Conservation (phyloP, 106 monocot species). For the Agapanthus africanus region DNA sequence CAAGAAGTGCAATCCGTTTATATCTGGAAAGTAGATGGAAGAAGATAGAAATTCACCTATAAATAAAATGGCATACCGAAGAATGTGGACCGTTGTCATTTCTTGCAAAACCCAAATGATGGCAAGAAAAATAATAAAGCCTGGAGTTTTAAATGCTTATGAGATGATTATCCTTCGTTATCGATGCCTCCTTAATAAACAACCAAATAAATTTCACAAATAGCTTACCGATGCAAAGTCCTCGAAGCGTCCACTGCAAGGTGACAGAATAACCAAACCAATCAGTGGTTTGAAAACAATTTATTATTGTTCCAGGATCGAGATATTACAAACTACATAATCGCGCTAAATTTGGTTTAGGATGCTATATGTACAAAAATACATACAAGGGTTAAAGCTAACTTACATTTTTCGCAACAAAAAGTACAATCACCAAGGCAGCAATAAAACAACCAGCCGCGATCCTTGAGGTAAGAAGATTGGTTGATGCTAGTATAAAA, state of each 20-base stretch:
- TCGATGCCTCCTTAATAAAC: not conserved
- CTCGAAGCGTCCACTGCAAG: conserved; percentile 60
- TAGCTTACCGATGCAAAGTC: conserved; percentile 63
- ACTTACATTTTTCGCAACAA: conserved; percentile 92
- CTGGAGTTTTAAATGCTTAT: conserved; percentile 20
- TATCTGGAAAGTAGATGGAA: not conserved
- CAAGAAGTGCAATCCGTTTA: not conserved
- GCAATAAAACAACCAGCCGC: conserved; percentile 71
- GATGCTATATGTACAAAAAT: not conserved
- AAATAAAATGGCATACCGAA: conserved; percentile 74
- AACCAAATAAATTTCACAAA: conserved; percentile 1
- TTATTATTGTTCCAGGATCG: no score
- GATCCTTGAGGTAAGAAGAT: conserved; percentile 53
- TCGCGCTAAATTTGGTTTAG: not conserved
- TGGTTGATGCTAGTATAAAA: conserved; percentile 65
- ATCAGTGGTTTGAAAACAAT: conserved; percentile 5
- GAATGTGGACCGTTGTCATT: conserved; percentile 49
- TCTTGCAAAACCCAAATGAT: conserved; percentile 88
- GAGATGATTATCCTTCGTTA: not conserved
- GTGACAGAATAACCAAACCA: conserved; percentile 1
- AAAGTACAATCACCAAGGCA: conserved; percentile 79
- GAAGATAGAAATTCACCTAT: conserved; percentile 31
- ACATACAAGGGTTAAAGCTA: not conserved
- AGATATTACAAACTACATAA: not conserved
- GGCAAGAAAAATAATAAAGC: conserved; percentile 82